Conservation (phyloP, 352 stramenopile species). For the Blastocystis sp. region DNA sequence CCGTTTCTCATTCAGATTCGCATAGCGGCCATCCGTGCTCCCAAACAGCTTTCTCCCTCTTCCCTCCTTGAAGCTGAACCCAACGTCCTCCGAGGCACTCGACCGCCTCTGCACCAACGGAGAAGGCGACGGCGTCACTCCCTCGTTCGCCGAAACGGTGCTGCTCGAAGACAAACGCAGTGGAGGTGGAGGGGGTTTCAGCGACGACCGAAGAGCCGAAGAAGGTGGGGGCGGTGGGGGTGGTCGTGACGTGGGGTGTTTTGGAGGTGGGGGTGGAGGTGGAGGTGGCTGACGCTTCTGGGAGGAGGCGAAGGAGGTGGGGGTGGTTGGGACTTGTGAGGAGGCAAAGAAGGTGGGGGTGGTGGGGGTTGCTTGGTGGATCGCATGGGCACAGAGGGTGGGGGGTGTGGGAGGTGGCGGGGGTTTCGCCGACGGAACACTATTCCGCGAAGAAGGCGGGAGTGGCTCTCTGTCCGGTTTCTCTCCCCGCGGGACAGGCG, state of each 20-base stretch:
- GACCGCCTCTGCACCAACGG: neutral
- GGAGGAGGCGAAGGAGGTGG: slow-evolving; percentile 10
- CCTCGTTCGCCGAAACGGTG: neutral
- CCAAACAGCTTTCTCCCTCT: slow-evolving; percentile 44
- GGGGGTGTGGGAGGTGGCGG: neutral
- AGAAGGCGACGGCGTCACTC: neutral
- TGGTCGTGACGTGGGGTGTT: neutral
- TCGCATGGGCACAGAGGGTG: neutral
- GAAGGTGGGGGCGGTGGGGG: neutral
- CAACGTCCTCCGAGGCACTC: neutral
- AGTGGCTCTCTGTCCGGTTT: neutral
- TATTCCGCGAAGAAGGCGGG: neutral
- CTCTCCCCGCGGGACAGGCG: neutral
- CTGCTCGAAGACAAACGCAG: neutral
- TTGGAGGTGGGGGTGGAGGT: neutral
- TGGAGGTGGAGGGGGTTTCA: neutral
- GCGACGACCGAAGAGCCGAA: neutral
- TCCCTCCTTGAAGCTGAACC: slow-evolving; percentile 22
- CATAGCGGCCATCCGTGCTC: neutral
- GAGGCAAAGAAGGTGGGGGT: neutral
- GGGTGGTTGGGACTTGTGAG: neutral
- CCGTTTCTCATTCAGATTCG: slow-evolving; percentile 40
- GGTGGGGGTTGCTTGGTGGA: neutral
- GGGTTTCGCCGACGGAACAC: neutral
- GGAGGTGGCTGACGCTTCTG: neutral